Evolutionary conservation across 1,284 basidiomycete genomes (phyloP), one percentile per base, ranked within the genome.

Genomic region (Ceratobasidium sp.): DNA sequence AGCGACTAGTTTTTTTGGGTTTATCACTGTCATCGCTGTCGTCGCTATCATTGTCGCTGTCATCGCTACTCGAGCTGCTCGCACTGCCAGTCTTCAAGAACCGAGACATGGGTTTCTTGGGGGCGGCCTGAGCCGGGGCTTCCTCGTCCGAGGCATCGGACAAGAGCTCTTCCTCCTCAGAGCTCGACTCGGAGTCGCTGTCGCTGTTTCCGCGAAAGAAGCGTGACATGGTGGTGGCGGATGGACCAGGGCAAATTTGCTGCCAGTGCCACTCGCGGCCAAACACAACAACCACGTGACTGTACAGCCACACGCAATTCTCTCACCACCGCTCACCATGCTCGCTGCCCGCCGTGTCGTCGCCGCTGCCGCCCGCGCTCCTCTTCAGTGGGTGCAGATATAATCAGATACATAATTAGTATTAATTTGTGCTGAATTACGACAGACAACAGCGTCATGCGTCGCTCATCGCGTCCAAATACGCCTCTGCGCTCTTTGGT

Each of bases 401-500:
- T 38, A 13, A 15, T n/a, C n/a, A 40, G 3, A 5, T n/a, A n/a
- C n/a, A 47, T 7, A 47, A 15, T 47, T 8, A 22, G 22, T 1
- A 20, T 15, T 17, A 32, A 32, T 3, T 20, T 38, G 1, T 22
- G 42, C 45, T 67, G 4, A 53, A 42, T 8, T 8, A 1, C 0
- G 31, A 4, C 31, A 67, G 50, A 38, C 62, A 67, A 42, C 50
- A 67, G 38, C 62, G 62, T 12, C 29, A 67, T 54, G 90, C 87
- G 62, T 91, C 89, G 38, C 80, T 84, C 71, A 88, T 93, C 74
- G 87, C 92, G 53, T 82, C 87, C 79, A 98, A 98, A 82, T 99
- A 99, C 81, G 96, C 97, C 73, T 91, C 92, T 71, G 96, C 97
- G 31, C 86, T 93, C 73, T 99, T 93, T 82, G 87, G 90, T 65